A percentile compares a stretch with the other conserved stretches of the same genome.
phyloP scores from a whole-genome alignment of 2,329 filamentous ascomycete species.

The Penicillium sp. region DNA sequence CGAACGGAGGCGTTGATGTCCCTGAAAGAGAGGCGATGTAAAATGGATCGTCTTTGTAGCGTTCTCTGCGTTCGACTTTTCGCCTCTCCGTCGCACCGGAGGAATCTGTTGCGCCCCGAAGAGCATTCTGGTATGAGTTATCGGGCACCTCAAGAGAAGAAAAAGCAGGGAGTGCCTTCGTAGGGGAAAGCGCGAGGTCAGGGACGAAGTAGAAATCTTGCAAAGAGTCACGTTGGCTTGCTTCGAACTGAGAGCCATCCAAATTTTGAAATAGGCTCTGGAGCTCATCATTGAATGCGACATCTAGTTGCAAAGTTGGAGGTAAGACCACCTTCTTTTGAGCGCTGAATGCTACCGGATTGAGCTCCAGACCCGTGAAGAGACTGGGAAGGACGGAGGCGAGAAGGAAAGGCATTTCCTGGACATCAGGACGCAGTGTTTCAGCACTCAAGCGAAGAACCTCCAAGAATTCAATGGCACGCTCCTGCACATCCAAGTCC shows the following conservation, averaged over 20 bases:
- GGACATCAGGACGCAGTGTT: constrained; percentile 54
- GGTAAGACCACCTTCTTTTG: constrained; percentile 85
- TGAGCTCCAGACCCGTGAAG: constrained; percentile 84
- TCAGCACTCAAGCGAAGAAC: constrained; percentile 85
- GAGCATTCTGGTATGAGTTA: constrained; percentile 43
- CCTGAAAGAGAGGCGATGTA: constrained; percentile 73
- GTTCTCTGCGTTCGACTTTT: constrained; percentile 75
- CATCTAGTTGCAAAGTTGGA: constrained; percentile 74
- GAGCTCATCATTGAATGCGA: constrained; percentile 78
- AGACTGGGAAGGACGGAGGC: constrained; percentile 89
- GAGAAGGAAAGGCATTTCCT: constrained; percentile 77
- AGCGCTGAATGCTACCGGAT: constrained; percentile 82
- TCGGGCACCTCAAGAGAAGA: constrained; percentile 26
- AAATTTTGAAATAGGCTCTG: constrained; percentile 64
- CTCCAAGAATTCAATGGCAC: constrained; percentile 89
- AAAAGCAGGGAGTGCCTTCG: constrained; percentile 28
- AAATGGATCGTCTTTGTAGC: constrained; percentile 91
- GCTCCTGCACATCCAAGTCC: constrained; percentile 90
- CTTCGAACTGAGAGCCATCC: constrained; percentile 54
- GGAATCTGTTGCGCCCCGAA: constrained; percentile 60
- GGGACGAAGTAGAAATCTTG: constrained; percentile 47
- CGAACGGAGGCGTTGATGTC: constrained; percentile 74
- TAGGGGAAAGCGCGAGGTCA: constrained; percentile 27
- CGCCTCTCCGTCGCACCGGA: constrained; percentile 73
- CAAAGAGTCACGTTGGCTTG: constrained; percentile 50